A percentile compares a stretch with the other conserved stretches of the same genome.
phyloP scores from a whole-genome alignment of 345 rosid species.

The Bretschneidera sinensis region DNA sequence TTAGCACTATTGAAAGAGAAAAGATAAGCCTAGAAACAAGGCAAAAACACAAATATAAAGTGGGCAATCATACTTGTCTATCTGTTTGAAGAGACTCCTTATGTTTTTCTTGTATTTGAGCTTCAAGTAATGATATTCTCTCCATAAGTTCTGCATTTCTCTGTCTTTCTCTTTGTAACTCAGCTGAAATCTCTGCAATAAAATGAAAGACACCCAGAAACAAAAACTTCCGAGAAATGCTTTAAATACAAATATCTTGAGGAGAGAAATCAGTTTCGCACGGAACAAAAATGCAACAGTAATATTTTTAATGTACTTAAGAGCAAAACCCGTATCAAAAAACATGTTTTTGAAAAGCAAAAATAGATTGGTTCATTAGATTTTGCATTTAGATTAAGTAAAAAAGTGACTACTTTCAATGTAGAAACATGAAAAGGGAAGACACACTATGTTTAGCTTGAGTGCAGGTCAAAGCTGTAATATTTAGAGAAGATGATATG shows the following conservation, averaged over 20 bases:
- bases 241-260: not conserved
- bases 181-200: slow-evolving; percentile 38
- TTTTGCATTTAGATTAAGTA: too few relatives aligned
- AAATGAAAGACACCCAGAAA: slow-evolving; percentile 6
- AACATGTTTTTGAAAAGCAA: not conserved
- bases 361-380: too few relatives aligned
- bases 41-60: slow-evolving; percentile 3
- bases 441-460: too few relatives aligned
- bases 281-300: not conserved
- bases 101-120: slow-evolving; percentile 32
- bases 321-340: slow-evolving; percentile 8
- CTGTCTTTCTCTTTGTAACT: slow-evolving; percentile 40
- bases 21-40: not conserved
- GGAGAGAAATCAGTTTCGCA: not conserved
- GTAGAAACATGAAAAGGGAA: too few relatives aligned
- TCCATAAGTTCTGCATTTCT: slow-evolving; percentile 46
- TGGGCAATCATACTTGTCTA: slow-evolving; percentile 24
- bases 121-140: slow-evolving; percentile 51
- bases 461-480: too few relatives aligned
- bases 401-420: too few relatives aligned
- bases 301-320: not conserved
- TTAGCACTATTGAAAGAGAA: not conserved
- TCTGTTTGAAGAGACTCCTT: slow-evolving; percentile 18
- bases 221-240: slow-evolving; percentile 1
- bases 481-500: too few relatives aligned